Base-by-base conservation (phyloP, 169 alveolate genomes). In the Babesia ovata region DNA sequence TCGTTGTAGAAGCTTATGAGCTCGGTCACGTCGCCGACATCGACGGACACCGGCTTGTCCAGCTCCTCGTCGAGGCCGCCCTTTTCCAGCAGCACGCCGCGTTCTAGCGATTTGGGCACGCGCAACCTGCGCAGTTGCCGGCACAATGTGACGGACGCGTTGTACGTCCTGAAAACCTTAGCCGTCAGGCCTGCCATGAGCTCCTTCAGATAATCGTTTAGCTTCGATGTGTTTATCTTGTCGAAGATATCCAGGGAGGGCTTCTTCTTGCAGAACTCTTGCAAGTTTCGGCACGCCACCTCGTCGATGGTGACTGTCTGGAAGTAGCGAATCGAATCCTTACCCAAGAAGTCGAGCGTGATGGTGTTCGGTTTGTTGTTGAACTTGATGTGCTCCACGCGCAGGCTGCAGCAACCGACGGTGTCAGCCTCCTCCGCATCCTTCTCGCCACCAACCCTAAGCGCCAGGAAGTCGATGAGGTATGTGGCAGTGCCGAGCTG, bases 361-460 rank as follows among this genome's bases (percentile, higher is more conserved):
- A 57, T 63, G 67, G 86, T 77, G 63, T 87, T 74, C 42, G 86
- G 63, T 59, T 63, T 79, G 61, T 71, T 67, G 49, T 85, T 89
- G 50, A 96, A 92, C 73, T 92, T 87, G 45, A 97, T 86, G 87
- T 98, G 99, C 84, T 97, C 99, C 17, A 96, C 99, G 59, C 99
- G 95, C 57, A 98, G 88, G 70, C 99, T 94, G 88, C 99, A 97
- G 91, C 99, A 97, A 48, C 99, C 99, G 45, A 97, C 99, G 0
- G 99, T 98, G 85, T 98, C 99, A 24, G 99, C 99, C 87, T 97
- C 99, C 60, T 97, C 99, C 7, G 96, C 98, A 60, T 96, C 97
- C 90, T 98, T 98, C 91, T 97, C 99, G 54, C 98, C 98, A 46
- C 99, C 99, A 7, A 98, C 99, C 87, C 99, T 95, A 84, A 98